phyloP scores from a whole-genome alignment of 1,284 basidiomycete genomes.

The Fomitopsis pinicola region DNA sequence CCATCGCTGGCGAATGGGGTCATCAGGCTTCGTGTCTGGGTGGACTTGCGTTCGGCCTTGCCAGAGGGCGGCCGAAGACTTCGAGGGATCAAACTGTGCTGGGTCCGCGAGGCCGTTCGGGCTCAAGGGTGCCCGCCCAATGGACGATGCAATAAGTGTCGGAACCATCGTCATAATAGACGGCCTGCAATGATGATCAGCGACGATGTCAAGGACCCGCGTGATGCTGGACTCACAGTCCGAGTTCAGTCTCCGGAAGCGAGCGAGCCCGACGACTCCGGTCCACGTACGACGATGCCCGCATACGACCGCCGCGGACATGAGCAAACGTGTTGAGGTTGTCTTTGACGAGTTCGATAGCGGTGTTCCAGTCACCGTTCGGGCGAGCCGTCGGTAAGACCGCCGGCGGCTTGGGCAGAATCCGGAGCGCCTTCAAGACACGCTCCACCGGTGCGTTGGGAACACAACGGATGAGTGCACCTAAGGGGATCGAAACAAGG shows the following conservation, averaged over 20 bases:
- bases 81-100: slow-evolving; percentile 70
- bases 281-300: slow-evolving; percentile 78
- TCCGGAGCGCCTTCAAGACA: slow-evolving; percentile 58
- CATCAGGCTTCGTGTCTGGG: slow-evolving; percentile 67
- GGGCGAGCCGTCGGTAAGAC: slow-evolving; percentile 62
- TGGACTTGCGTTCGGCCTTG: slow-evolving; percentile 84
- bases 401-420: slow-evolving; percentile 64
- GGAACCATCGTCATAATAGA: slow-evolving; percentile 87
- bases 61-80: slow-evolving; percentile 75
- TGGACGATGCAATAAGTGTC: slow-evolving; percentile 77
- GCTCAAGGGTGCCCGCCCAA: slow-evolving; percentile 64
- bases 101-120: slow-evolving; percentile 69
- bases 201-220: slow-evolving; percentile 17
- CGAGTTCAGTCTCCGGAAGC: slow-evolving; percentile 39
- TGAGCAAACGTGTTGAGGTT: slow-evolving; percentile 80
- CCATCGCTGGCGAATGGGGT: slow-evolving; percentile 41
- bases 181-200: slow-evolving; percentile 35
- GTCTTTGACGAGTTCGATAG: slow-evolving; percentile 77
- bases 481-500: slow-evolving; percentile 83
- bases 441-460: slow-evolving; percentile 82
- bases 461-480: slow-evolving; percentile 75
- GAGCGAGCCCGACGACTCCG: slow-evolving; percentile 66
- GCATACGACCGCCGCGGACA: slow-evolving; percentile 81
- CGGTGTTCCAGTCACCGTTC: slow-evolving; percentile 69
- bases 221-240: slow-evolving; percentile 24